phyloP scores from a whole-genome alignment of 495 filamentous ascomycete genomes.

The Lasiosphaeriaceae sp. region DNA sequence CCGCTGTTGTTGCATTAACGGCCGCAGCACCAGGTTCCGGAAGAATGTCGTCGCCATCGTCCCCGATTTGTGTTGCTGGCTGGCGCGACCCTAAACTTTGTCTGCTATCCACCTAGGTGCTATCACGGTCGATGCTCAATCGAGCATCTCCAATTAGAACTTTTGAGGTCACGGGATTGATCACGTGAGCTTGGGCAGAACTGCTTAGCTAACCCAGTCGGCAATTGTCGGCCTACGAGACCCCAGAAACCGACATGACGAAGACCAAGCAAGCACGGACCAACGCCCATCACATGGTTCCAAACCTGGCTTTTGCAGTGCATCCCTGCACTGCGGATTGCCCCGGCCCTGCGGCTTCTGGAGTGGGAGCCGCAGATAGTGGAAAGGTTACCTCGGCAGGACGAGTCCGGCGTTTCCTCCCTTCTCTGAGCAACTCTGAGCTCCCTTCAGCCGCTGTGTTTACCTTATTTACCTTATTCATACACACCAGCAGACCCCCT shows the following conservation, averaged over 20 bases:
- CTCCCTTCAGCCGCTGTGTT: too few relatives aligned
- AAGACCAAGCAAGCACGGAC: too few relatives aligned
- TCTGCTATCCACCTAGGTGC: constrained; percentile 1
- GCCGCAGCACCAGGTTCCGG: constrained; percentile 17
- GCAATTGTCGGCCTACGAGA: constrained; percentile 16
- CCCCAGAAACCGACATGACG: background rate
- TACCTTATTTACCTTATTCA: too few relatives aligned
- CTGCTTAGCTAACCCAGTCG: background rate
- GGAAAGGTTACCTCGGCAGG: constrained; percentile 6
- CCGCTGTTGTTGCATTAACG: background rate
- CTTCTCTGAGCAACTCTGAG: too few relatives aligned
- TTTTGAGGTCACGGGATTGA: constrained; percentile 18
- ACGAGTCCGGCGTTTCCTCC: background rate
- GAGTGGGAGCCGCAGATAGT: background rate
- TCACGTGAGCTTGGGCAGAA: constrained; percentile 16
- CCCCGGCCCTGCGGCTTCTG: background rate
- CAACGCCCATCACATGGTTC: constrained; percentile 9
- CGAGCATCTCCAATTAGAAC: background rate
- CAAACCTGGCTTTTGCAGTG: too few relatives aligned
- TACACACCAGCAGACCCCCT: too few relatives aligned
- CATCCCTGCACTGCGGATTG: constrained; percentile 6
- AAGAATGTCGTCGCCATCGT: constrained; percentile 29
- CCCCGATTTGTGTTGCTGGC: background rate
- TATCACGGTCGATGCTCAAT: background rate
- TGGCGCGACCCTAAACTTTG: background rate